Evolutionary conservation across 169 alveolate species (phyloP).

Genomic region (Eimeria praecox): DNA sequence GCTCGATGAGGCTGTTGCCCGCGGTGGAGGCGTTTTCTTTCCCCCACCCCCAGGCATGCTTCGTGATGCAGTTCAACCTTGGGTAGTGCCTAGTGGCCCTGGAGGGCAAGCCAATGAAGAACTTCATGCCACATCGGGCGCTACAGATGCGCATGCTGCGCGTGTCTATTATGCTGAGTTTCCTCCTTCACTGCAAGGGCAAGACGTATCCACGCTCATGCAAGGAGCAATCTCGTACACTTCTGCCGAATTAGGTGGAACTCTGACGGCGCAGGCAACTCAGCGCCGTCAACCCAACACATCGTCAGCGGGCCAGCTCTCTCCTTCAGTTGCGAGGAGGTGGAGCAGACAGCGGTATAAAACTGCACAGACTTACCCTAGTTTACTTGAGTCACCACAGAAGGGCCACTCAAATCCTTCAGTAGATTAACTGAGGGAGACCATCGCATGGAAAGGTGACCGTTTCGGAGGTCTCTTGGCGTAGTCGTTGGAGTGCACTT

Average conservation of each 20-base stretch:
- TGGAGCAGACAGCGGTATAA: constrained; percentile 1
- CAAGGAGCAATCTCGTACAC: neutral
- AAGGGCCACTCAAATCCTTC: neutral
- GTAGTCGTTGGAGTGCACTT: neutral
- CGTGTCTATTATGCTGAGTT: neutral
- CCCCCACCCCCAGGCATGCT: neutral
- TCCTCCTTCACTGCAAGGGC: neutral
- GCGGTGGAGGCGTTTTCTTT: neutral
- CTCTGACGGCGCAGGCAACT: neutral
- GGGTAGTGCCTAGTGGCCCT: neutral
- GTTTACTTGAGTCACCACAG: neutral
- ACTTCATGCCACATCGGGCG: neutral
- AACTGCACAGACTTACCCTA: neutral
- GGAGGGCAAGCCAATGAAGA: neutral
- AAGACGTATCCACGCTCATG: neutral
- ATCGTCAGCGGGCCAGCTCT: neutral
- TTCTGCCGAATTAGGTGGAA: neutral
- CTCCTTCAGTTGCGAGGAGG: neutral
- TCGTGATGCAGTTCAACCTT: neutral
- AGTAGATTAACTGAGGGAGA: neutral
- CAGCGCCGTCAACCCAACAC: neutral
- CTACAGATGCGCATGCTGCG: neutral
- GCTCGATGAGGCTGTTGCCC: neutral
- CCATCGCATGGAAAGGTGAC: neutral
- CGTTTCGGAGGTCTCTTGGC: neutral